phyloP scores from a whole-genome alignment of 495 filamentous ascomycete genomes.

The Podospora tetraspora region DNA sequence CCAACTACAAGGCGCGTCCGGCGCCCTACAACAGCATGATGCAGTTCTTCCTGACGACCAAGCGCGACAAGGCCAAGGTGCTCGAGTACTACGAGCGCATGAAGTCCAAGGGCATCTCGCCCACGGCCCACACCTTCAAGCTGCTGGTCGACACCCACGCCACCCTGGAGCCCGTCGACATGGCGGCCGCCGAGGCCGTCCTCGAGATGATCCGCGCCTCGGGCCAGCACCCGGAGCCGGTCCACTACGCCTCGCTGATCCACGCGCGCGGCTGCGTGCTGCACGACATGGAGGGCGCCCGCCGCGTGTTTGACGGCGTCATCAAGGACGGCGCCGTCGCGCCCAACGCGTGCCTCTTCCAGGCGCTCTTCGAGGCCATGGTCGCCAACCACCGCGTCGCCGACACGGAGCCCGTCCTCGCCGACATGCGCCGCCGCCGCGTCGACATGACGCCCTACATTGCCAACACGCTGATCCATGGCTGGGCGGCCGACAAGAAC shows the following conservation, averaged over 20 bases:
- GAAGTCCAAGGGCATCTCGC: constrained; percentile 77
- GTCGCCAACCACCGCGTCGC: constrained; percentile 85
- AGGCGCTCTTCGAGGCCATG: constrained; percentile 92
- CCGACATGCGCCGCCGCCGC: constrained; percentile 61
- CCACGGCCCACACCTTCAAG: constrained; percentile 95
- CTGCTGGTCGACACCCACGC: constrained; percentile 94
- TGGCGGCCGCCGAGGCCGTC: constrained; percentile 81
- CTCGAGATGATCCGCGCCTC: constrained; percentile 70
- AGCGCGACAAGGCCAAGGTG: constrained; percentile 89
- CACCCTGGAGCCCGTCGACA: constrained; percentile 86
- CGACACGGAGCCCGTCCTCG: constrained; percentile 67
- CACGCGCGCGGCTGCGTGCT: constrained; percentile 93
- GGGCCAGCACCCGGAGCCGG: constrained; percentile 75
- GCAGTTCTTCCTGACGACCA: constrained; percentile 97
- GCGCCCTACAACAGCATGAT: constrained; percentile 99
- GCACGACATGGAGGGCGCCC: constrained; percentile 82
- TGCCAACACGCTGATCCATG: constrained; percentile 97
- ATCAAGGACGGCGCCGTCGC: constrained; percentile 58
- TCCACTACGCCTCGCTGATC: constrained; percentile 92
- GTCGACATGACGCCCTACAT: constrained; percentile 95
- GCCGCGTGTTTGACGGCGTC: constrained; percentile 73
- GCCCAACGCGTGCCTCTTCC: constrained; percentile 81
- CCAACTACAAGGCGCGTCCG: constrained; percentile 95
- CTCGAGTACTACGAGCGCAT: constrained; percentile 95
- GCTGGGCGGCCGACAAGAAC: constrained; percentile 83